Evolutionary conservation across 306 rosid species (phyloP).

Genomic region (Cucurbita maxima): DNA sequence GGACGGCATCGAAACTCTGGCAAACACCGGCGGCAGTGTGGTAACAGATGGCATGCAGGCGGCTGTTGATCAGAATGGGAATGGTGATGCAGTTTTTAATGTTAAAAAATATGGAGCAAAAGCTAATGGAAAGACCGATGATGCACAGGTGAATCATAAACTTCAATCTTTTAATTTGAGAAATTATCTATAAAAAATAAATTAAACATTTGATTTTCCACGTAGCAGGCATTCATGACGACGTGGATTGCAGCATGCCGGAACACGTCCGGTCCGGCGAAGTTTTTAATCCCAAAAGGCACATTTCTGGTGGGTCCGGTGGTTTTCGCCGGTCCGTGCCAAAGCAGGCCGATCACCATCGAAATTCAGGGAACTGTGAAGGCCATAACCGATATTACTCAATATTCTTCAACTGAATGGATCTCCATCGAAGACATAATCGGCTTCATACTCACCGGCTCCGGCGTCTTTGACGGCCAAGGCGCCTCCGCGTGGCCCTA

Average conservation of each 20-base stretch:
- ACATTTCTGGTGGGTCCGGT: conserved; percentile 28
- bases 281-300: conserved; percentile 45
- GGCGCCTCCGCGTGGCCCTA: conserved; percentile 31
- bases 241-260: conserved; percentile 63
- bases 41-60: background rate
- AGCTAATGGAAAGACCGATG: background rate
- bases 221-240: conserved; percentile 39
- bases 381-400: conserved; percentile 32
- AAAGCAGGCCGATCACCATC: conserved; percentile 29
- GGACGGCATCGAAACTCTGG: background rate
- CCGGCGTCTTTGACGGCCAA: conserved; percentile 54
- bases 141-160: background rate
- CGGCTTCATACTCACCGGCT: conserved; percentile 31
- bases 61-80: background rate
- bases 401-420: conserved; percentile 42
- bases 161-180: background rate
- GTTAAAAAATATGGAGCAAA: conserved; percentile 2
- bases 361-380: conserved; percentile 30
- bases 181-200: no score
- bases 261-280: conserved; percentile 12
- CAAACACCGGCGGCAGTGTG: background rate
- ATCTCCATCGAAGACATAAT: conserved; percentile 21
- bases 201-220: background rate
- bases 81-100: background rate
- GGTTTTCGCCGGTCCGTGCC: conserved; percentile 55